Evolutionary conservation across 23 red algal species (phyloP), one percentile per base, ranked within the genome.

Genomic region (Gracilaria caudata): DNA sequence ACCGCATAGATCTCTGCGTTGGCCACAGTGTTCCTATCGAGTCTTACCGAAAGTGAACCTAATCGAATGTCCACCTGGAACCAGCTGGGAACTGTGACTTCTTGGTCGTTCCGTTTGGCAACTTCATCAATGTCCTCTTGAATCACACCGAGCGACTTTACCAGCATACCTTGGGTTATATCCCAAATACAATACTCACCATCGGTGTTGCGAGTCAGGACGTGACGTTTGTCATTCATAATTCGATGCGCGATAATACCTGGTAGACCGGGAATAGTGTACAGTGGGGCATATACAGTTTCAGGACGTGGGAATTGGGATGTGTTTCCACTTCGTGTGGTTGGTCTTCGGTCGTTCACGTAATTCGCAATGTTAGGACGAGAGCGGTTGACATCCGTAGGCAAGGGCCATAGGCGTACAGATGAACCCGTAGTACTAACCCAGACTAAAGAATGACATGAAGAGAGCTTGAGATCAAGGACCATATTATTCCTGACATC

Each of bases 1-100:
- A 93, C 86, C 16, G 96, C 96, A 73, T 98, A 98, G 3, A 98
- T 83, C 63, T 98, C 96, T 4, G 96, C 96, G 34, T 94, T 84
- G 24, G 81, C 81, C n/a, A 81, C 92, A 26, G 64, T 85, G 44
- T 33, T 82, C 56, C 78, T 92, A 44, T 90, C 87, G 3, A 98
- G 87, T 59, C 82, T 65, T 17, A 98, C 84, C 12, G 82, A 82
- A 19, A 98, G 79, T 30, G 87, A 90, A 29, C 96, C 96, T 26
- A 92, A 47, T 41, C 93, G 75, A 38, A 90, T 95, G 28, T 95
- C 96, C 29, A 98, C 87, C 44, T 86, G 87, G 68, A 98, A 98
- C 96, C 96, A 98, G 39, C 92, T 93, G 36, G 92, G 96, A 4
- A 98, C 92, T 19, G 82, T 80, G 32, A 98, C 96, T 78, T 91